Evolutionary conservation across 306 rosid genomes (phyloP).

Genomic region (Quercus alba): DNA sequence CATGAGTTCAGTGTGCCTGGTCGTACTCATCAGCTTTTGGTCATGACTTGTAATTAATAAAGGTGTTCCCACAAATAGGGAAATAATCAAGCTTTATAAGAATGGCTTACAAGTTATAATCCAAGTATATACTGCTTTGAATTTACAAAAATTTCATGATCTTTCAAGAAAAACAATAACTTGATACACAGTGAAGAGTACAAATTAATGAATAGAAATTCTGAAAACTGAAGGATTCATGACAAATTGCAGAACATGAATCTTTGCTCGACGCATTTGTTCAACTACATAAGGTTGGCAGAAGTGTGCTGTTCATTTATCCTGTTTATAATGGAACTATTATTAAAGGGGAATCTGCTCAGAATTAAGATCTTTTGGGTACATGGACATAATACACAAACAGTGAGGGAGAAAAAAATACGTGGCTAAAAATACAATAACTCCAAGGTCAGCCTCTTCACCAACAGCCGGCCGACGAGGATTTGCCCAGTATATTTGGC

Average conservation of each 20-base stretch:
- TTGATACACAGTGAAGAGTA: background rate
- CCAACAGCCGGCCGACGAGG: conserved; percentile 83
- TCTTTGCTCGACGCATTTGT: background rate
- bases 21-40: too few relatives aligned
- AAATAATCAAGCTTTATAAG: too few relatives aligned
- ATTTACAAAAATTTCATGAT: too few relatives aligned
- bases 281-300: background rate
- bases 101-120: too few relatives aligned
- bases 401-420: conserved; percentile 66
- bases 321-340: background rate
- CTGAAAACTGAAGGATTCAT: conserved; percentile 2
- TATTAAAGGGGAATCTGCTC: conserved; percentile 54
- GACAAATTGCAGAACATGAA: background rate
- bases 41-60: too few relatives aligned
- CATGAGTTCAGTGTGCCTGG: too few relatives aligned
- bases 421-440: conserved; percentile 57
- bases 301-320: background rate
- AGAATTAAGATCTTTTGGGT: conserved; percentile 42
- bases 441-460: conserved; percentile 96
- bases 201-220: background rate
- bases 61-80: too few relatives aligned
- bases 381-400: conserved; percentile 64
- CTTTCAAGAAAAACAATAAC: background rate
- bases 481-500: conserved; percentile 57
- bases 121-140: too few relatives aligned